Conservation (phyloP, 2,329 filamentous ascomycete species). For the Diaporthe sp. region DNA sequence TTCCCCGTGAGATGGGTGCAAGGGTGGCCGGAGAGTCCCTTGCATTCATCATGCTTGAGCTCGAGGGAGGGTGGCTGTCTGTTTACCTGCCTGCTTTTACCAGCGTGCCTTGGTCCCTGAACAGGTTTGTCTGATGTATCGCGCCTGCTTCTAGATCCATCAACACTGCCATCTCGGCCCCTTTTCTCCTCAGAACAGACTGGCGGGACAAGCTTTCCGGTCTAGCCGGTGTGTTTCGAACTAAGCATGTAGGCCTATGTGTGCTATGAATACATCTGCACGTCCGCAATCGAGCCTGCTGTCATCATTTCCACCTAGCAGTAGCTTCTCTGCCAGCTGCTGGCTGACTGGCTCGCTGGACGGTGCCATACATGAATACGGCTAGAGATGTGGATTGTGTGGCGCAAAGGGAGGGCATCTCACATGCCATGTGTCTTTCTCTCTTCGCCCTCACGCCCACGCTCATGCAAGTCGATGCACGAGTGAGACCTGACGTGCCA, state of each 20-base stretch:
- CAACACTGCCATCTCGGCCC: not conserved
- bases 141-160: not conserved
- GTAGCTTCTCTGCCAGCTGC: not conserved
- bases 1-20: slow-evolving; percentile 10
- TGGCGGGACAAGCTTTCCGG: slow-evolving; percentile 20
- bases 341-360: not conserved
- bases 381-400: not conserved
- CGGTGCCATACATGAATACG: not conserved
- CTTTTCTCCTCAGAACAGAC: not conserved
- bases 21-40: not conserved
- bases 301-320: not conserved
- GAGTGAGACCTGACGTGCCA: slow-evolving; percentile 23
- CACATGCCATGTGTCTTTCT: slow-evolving; percentile 10
- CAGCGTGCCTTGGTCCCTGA: not conserved
- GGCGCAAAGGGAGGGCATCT: slow-evolving; percentile 29
- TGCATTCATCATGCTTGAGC: not conserved
- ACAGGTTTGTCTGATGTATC: not conserved
- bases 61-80: not conserved
- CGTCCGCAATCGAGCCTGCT: not conserved
- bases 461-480: not conserved
- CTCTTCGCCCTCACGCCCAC: not conserved
- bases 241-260: not conserved
- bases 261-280: not conserved
- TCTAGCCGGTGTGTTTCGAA: slow-evolving; percentile 18
- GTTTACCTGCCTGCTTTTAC: not conserved